phyloP scores from a whole-genome alignment of 192 early-diverging fungal species.

The Entomortierella parvispora region DNA sequence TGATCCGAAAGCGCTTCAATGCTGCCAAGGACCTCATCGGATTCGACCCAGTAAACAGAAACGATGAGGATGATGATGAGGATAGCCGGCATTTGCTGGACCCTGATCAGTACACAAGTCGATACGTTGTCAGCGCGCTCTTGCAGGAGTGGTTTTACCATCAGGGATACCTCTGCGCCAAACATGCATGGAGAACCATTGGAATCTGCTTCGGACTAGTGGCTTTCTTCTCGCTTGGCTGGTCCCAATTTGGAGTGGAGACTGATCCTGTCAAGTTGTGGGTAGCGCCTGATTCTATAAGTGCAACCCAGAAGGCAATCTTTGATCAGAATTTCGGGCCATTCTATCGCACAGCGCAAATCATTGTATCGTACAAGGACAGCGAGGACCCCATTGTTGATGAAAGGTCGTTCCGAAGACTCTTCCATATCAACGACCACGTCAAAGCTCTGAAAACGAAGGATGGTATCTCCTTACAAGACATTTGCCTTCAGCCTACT shows the following conservation, averaged over 20 bases:
- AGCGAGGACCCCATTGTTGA: conserved; percentile 51
- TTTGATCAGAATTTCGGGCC: conserved; percentile 72
- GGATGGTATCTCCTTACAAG: conserved; percentile 55
- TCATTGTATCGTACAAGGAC: conserved; percentile 60
- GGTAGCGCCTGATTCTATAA: conserved; percentile 67
- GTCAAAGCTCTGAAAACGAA: conserved; percentile 52
- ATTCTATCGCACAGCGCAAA: conserved; percentile 73
- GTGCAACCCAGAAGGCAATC: conserved; percentile 62
- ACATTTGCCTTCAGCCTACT: conserved; percentile 69
- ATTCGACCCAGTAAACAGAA: conserved; percentile 57
- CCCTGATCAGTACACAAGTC: conserved; percentile 56
- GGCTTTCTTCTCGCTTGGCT: conserved; percentile 63
- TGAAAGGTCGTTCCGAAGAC: conserved; percentile 47
- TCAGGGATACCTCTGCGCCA: conserved; percentile 65
- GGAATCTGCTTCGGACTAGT: conserved; percentile 52
- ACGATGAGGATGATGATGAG: conserved; percentile 55
- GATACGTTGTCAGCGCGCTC: conserved; percentile 59
- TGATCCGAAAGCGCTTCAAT: conserved; percentile 26
- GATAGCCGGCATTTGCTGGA: conserved; percentile 51
- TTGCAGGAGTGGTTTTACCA: conserved; percentile 71
- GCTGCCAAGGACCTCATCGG: conserved; percentile 37
- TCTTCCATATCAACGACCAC: conserved; percentile 62
- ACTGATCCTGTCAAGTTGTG: conserved; percentile 68
- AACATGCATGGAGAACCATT: conserved; percentile 64
- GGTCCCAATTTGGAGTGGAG: conserved; percentile 63